These are phyloP conservation scores for Oemleria cerasiformis DNA, from an alignment of 306 rosid genomes.

Conservation along the genomic window DNA sequence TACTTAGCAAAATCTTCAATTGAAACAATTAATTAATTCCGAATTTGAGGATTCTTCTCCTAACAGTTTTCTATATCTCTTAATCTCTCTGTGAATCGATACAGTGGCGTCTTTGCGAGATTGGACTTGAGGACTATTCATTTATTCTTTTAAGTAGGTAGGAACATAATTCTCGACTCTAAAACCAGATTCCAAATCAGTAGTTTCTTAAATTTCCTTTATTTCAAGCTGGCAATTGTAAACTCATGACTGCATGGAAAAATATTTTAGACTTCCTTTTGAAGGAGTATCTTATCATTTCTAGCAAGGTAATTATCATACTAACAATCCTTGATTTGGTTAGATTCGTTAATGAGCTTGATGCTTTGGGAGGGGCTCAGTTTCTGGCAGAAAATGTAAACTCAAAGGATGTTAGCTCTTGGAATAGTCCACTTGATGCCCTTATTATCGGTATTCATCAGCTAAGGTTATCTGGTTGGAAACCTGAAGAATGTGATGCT, in stretches of 20 bases:
- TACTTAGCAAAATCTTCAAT: constrained; percentile 21
- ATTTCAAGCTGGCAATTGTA: no score
- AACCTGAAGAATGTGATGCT: constrained; percentile 84
- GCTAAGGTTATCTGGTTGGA: constrained; percentile 79
- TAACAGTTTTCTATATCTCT: constrained; percentile 20
- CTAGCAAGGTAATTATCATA: constrained; percentile 15
- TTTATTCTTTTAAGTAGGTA: constrained; percentile 96
- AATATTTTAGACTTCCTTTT: not conserved
- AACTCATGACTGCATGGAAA: not conserved
- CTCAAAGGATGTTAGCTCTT: constrained; percentile 57
- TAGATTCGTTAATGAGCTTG: constrained; percentile 81
- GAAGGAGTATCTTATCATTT: not conserved
- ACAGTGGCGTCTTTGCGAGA: constrained; percentile 99
- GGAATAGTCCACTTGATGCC: constrained; percentile 83
- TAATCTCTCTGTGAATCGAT: constrained; percentile 27
- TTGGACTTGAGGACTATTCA: constrained; percentile 93
- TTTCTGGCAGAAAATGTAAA: constrained; percentile 73
- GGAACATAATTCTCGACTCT: constrained; percentile 17
- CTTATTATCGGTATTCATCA: constrained; percentile 78
- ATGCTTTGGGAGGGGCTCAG: constrained; percentile 66
- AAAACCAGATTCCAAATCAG: not conserved
- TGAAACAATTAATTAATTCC: constrained; percentile 20
- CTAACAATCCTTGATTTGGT: constrained; percentile 27
- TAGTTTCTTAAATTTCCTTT: no score
- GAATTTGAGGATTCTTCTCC: constrained; percentile 17